Percentiles rank a stretch among this genome's conserved stretches.
Conservation (phyloP, 106 monocot species). For the Vanilla planifolia region DNA sequence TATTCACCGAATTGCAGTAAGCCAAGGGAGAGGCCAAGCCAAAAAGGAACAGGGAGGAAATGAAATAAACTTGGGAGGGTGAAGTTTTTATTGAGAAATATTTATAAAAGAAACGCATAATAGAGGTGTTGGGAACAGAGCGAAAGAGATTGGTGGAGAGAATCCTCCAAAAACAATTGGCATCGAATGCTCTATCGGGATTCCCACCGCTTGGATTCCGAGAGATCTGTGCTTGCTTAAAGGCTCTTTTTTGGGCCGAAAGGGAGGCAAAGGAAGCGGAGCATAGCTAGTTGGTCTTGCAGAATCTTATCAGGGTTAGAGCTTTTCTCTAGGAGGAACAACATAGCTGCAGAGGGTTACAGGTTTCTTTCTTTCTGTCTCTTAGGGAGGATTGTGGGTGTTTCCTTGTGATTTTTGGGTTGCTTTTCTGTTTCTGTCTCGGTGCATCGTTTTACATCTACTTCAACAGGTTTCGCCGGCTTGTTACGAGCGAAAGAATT, state of each 20-base stretch:
- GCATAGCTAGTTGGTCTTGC: background rate
- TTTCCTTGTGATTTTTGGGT: background rate
- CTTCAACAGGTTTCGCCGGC: background rate
- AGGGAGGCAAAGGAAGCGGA: background rate
- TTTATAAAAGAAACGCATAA: background rate
- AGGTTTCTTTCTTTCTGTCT: slow-evolving; percentile 1
- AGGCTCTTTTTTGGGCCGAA: background rate
- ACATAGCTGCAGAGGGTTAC: background rate
- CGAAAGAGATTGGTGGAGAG: background rate
- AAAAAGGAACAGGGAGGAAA: background rate
- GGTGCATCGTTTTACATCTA: background rate
- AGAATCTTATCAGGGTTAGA: background rate
- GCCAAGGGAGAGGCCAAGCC: background rate
- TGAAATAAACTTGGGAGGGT: background rate
- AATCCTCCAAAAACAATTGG: slow-evolving; percentile 2
- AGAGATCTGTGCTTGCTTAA: slow-evolving; percentile 2
- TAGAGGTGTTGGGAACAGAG: slow-evolving; percentile 1
- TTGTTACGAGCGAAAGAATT: background rate
- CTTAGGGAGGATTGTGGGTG: background rate
- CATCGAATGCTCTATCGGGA: slow-evolving; percentile 9
- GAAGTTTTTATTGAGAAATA: background rate
- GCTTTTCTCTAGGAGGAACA: background rate
- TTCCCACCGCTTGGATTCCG: slow-evolving; percentile 1
- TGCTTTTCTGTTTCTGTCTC: background rate
- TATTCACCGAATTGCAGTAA: slow-evolving; percentile 2